Evolutionary conservation across 208 protist species (phyloP).

Genomic region (Naegleria gruberi): DNA sequence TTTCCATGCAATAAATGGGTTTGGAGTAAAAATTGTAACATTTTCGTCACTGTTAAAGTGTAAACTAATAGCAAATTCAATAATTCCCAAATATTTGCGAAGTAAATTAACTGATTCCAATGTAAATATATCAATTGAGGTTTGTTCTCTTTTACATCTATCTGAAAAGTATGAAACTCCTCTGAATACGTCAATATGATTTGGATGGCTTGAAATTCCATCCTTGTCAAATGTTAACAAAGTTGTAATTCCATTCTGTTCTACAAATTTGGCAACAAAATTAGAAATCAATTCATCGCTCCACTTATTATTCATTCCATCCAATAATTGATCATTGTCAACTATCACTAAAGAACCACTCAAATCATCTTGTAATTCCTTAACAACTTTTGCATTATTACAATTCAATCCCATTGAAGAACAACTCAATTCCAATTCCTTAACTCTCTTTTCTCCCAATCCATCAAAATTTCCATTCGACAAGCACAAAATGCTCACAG

Average conservation of each 20-base stretch:
- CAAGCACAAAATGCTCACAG: constrained; percentile 76
- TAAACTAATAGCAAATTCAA: constrained; percentile 27
- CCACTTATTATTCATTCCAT: constrained; percentile 72
- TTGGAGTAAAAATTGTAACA: constrained; percentile 15
- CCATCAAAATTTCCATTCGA: constrained; percentile 76
- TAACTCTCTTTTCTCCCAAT: constrained; percentile 57
- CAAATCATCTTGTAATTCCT: constrained; percentile 56
- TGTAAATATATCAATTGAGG: not conserved
- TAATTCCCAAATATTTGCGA: constrained; percentile 26
- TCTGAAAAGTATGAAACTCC: constrained; percentile 44
- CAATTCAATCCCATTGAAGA: not conserved
- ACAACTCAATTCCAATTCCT: constrained; percentile 70
- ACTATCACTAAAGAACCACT: constrained; percentile 52
- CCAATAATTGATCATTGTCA: constrained; percentile 65
- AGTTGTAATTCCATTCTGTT: constrained; percentile 9
- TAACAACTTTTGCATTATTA: constrained; percentile 18
- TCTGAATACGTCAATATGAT: constrained; percentile 81
- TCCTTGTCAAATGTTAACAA: constrained; percentile 86
- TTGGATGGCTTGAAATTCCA: constrained; percentile 85
- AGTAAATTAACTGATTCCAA: not conserved
- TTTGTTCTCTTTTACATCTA: constrained; percentile 24
- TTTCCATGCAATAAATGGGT: not conserved
- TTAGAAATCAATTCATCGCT: constrained; percentile 42
- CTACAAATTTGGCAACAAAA: constrained; percentile 37
- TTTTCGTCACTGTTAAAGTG: not conserved